Percentiles rank a stretch among this genome's conserved stretches.
Evolutionary conservation across 257 asterid species (phyloP).

Genomic region (Verbena officinalis): DNA sequence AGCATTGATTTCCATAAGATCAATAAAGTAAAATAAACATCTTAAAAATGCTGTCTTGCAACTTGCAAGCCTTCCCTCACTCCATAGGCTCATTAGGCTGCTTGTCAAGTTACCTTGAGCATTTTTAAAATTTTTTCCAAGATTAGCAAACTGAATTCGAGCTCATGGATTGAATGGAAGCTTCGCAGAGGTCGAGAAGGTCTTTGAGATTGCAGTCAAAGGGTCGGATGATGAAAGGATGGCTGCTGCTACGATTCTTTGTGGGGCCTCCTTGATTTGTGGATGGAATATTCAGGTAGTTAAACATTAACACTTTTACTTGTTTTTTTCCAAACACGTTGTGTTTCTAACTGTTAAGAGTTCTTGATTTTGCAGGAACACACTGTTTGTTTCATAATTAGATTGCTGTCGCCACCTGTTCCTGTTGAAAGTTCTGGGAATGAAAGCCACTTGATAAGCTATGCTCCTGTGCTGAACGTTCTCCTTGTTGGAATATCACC

Average conservation of each 20-base stretch:
- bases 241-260: slow-evolving; percentile 90
- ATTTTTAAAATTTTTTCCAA: slow-evolving; percentile 44
- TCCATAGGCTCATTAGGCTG: slow-evolving; percentile 9
- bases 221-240: slow-evolving; percentile 80
- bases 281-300: slow-evolving; percentile 96
- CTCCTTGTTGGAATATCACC: slow-evolving; percentile 94
- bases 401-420: slow-evolving; percentile 85
- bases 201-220: slow-evolving; percentile 75
- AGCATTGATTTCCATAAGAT: background rate
- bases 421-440: slow-evolving; percentile 63
- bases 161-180: slow-evolving; percentile 94
- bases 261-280: slow-evolving; percentile 77
- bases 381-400: slow-evolving; percentile 72
- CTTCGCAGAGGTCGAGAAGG: slow-evolving; percentile 92
- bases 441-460: slow-evolving; percentile 79
- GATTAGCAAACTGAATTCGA: slow-evolving; percentile 80
- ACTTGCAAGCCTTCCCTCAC: slow-evolving; percentile 4
- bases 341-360: slow-evolving; percentile 26
- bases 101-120: slow-evolving; percentile 30
- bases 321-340: background rate
- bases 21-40: slow-evolving; percentile 16
- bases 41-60: background rate
- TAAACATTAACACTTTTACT: slow-evolving; percentile 17
- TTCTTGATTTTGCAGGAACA: slow-evolving; percentile 72
- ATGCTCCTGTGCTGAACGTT: slow-evolving; percentile 86